Percentiles rank a stretch among this genome's conserved stretches.
Conservation (phyloP, 495 filamentous ascomycete species). For the Podospora pseudopauciseta region DNA sequence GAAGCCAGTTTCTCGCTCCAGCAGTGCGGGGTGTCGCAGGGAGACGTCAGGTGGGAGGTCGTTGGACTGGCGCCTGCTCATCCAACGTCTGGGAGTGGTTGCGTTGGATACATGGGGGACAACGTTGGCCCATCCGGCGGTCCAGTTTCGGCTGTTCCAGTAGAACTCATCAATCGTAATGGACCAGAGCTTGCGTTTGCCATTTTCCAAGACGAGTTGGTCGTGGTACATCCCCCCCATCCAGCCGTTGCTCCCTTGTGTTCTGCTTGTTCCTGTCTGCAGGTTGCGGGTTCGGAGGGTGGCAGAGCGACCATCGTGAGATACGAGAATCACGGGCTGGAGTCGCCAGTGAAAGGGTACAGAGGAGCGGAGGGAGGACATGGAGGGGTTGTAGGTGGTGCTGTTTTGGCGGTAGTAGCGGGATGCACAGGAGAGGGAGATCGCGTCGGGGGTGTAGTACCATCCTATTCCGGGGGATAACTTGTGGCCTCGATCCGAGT, state of each 20-base stretch:
- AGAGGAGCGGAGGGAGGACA: conserved; percentile 2
- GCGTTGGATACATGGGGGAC: neutral
- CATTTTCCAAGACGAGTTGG: conserved; percentile 21
- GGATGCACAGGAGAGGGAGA: conserved; percentile 13
- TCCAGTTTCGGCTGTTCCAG: conserved; percentile 21
- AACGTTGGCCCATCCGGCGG: conserved; percentile 17
- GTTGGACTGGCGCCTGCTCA: no score
- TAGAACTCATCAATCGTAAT: conserved; percentile 27
- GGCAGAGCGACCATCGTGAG: conserved; percentile 17
- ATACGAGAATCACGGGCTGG: conserved; percentile 23
- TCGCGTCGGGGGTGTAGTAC: conserved; percentile 17
- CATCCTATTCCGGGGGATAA: conserved; percentile 21
- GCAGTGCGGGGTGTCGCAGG: neutral
- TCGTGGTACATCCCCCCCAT: conserved; percentile 27
- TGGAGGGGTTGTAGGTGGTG: neutral
- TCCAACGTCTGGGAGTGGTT: neutral
- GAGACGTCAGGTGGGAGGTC: neutral
- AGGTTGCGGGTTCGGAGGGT: conserved; percentile 16
- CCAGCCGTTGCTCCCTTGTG: conserved; percentile 7
- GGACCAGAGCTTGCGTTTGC: conserved; percentile 19
- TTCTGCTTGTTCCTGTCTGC: conserved; percentile 14
- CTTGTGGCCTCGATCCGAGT: conserved; percentile 19
- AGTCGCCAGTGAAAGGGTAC: conserved; percentile 20
- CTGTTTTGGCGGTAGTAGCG: conserved; percentile 9
- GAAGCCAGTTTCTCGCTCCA: conserved; percentile 1